phyloP scores from a whole-genome alignment of 2,329 filamentous ascomycete species.

The Pseudogymnoascus pannorum region DNA sequence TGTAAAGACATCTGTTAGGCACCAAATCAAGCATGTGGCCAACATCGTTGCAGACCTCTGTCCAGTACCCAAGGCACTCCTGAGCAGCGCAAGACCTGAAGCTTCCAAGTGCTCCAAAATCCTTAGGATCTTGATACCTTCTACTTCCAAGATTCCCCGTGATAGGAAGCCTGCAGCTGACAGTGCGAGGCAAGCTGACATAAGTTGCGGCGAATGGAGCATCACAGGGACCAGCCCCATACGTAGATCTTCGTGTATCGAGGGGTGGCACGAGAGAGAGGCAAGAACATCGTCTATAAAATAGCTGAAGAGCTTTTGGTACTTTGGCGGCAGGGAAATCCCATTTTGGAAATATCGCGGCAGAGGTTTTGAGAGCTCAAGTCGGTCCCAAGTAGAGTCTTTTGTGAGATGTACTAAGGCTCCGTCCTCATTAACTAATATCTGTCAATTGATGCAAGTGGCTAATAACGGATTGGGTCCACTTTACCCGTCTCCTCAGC shows the following conservation, averaged over 20 bases:
- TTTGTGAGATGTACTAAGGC: neutral
- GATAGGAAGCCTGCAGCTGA: slow-evolving; percentile 21
- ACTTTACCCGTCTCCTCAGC: neutral
- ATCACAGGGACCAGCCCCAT: slow-evolving; percentile 17
- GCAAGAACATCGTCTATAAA: slow-evolving; percentile 20
- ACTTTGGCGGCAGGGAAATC: slow-evolving; percentile 17
- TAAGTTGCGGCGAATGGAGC: slow-evolving; percentile 20
- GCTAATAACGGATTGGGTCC: neutral
- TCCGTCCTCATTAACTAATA: neutral
- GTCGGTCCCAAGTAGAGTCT: neutral
- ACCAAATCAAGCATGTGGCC: slow-evolving; percentile 21
- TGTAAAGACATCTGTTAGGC: slow-evolving; percentile 21
- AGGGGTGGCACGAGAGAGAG: slow-evolving; percentile 22
- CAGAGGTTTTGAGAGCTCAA: neutral
- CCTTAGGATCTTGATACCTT: neutral
- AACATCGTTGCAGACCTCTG: slow-evolving; percentile 17
- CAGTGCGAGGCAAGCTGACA: slow-evolving; percentile 22
- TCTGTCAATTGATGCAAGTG: neutral
- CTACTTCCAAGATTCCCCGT: slow-evolving; percentile 13
- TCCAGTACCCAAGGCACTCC: neutral
- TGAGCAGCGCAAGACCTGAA: neutral
- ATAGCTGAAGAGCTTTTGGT: slow-evolving; percentile 19
- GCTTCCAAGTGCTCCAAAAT: neutral
- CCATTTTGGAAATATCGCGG: slow-evolving; percentile 20
- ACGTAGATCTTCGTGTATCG: slow-evolving; percentile 20